Conservation (phyloP, 768 basidiomycete genomes). For the Hypsizygus marmoreus region DNA sequence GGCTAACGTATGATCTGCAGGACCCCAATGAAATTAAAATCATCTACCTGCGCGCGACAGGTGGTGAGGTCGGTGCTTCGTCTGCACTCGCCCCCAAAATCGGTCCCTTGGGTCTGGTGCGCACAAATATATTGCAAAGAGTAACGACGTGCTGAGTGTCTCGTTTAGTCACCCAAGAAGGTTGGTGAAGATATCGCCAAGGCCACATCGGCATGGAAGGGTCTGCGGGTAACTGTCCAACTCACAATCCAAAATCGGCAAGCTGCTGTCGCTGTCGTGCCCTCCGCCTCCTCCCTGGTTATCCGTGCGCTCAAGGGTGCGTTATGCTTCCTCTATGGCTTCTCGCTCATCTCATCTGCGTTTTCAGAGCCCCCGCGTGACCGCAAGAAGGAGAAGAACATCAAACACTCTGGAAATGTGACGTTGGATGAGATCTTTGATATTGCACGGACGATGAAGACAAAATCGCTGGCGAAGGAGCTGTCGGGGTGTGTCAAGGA, state of each 20-base stretch:
- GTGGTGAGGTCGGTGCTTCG: slow-evolving; percentile 99
- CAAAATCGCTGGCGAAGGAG: slow-evolving; percentile 92
- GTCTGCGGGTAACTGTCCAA: slow-evolving; percentile 98
- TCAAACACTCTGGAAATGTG: slow-evolving; percentile 96
- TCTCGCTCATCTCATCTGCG: slow-evolving; percentile 5
- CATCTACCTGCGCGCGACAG: slow-evolving; percentile 97
- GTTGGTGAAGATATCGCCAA: slow-evolving; percentile 99
- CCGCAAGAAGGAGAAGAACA: slow-evolving; percentile 99
- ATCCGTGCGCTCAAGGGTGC: slow-evolving; percentile 97
- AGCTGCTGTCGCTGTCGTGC: slow-evolving; percentile 94
- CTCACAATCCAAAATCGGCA: slow-evolving; percentile 99
- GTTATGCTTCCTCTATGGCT: slow-evolving; percentile 21
- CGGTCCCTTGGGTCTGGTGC: slow-evolving; percentile 97
- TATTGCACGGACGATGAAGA: slow-evolving; percentile 94
- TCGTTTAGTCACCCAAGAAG: slow-evolving; percentile 92
- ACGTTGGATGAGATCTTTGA: slow-evolving; percentile 91
- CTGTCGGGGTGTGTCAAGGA: slow-evolving; percentile 91
- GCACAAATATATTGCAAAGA: too few relatives aligned
- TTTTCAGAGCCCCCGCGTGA: slow-evolving; percentile 92
- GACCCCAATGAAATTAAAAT: slow-evolving; percentile 99
- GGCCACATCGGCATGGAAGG: slow-evolving; percentile 98
- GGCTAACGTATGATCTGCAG: slow-evolving; percentile 38
- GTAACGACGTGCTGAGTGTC: slow-evolving; percentile 20
- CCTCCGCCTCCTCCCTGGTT: slow-evolving; percentile 95
- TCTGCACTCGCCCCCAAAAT: slow-evolving; percentile 99